Conservation (phyloP, 1,284 basidiomycete genomes). For the Pseudozyma pruni region DNA sequence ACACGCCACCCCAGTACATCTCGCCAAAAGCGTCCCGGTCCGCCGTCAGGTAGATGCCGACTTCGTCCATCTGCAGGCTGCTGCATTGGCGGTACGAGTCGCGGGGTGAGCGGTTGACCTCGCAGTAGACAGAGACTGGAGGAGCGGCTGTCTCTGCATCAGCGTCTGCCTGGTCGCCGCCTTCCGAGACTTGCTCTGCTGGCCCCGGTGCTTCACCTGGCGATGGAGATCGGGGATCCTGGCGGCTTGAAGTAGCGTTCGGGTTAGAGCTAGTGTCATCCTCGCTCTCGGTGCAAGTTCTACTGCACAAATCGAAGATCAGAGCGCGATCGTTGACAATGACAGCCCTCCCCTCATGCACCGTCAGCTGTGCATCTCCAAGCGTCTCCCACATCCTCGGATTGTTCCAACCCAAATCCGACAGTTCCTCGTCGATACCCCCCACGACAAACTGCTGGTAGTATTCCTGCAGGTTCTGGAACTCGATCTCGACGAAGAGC, state of each 20-base stretch:
- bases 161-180: neutral
- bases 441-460: constrained; percentile 3
- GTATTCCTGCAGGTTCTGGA: constrained; percentile 20
- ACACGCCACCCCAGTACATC: neutral
- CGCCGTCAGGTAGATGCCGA: constrained; percentile 14
- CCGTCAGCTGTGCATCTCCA: constrained; percentile 36
- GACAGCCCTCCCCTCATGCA: constrained; percentile 46
- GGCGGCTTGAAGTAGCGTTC: no score
- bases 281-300: neutral
- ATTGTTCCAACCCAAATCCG: constrained; percentile 26
- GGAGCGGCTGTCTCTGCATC: neutral
- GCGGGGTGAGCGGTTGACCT: neutral
- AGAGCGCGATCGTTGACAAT: constrained; percentile 26
- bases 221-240: no score
- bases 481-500: constrained; percentile 41
- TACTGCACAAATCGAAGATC: constrained; percentile 14
- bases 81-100: constrained; percentile 26
- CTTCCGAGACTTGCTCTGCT: neutral
- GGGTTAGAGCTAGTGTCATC: no score
- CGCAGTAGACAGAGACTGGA: constrained; percentile 18
- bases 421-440: constrained; percentile 5
- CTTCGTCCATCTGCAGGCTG: constrained; percentile 48
- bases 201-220: neutral
- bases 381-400: constrained; percentile 32
- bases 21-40: constrained; percentile 8